Conservation (phyloP, 768 basidiomycete genomes). For the Macrolepiota dolichaula region DNA sequence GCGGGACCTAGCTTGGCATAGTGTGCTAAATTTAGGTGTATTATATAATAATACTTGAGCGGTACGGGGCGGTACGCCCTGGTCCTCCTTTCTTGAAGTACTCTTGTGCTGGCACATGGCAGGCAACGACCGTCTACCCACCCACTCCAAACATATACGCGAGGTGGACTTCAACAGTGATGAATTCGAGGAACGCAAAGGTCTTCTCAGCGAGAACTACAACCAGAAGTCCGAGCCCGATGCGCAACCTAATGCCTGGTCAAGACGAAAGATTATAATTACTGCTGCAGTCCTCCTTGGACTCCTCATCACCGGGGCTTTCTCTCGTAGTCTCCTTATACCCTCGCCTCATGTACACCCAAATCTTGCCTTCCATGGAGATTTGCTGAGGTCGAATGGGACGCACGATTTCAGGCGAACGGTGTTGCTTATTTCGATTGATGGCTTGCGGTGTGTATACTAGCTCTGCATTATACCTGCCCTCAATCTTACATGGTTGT, state of each 20-base stretch:
- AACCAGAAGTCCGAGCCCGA: conserved; percentile 22
- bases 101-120: background rate
- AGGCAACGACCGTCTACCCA: background rate
- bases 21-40: background rate
- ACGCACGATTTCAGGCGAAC: conserved; percentile 81
- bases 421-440: conserved; percentile 82
- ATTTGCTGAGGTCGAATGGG: conserved; percentile 64
- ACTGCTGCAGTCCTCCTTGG: conserved; percentile 36
- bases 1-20: no score
- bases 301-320: conserved; percentile 39
- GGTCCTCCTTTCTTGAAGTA: background rate
- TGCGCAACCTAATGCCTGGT: conserved; percentile 26
- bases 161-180: background rate
- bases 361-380: conserved; percentile 31
- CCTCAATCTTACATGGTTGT: background rate
- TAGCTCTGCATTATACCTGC: background rate
- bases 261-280: conserved; percentile 33
- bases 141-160: background rate
- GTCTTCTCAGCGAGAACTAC: conserved; percentile 32
- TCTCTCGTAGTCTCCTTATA: conserved; percentile 33
- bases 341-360: background rate
- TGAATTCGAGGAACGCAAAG: conserved; percentile 33
- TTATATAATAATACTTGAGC: background rate
- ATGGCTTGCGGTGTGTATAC: conserved; percentile 65
- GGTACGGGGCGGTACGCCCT: background rate